A percentile compares a stretch with the other conserved stretches of the same genome.
Conservation (phyloP, 495 filamentous ascomycete species). For the Parmelia sp. region DNA sequence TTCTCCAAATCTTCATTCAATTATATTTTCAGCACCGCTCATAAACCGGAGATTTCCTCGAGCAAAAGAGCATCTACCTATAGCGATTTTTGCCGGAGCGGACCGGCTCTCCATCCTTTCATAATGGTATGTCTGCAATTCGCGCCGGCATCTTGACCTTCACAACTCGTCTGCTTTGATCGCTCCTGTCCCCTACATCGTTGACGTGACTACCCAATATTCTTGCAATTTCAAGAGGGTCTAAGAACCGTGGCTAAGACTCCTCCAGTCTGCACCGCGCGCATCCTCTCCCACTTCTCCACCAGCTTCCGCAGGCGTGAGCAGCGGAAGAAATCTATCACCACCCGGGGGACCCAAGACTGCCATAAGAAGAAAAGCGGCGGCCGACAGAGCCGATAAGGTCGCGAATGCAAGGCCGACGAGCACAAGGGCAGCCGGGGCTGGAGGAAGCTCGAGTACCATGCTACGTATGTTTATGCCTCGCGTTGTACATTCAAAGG, state of each 20-base stretch:
- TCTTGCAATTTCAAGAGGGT: neutral
- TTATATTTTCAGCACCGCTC: neutral
- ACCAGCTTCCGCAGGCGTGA: conserved; percentile 51
- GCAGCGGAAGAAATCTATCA: conserved; percentile 70
- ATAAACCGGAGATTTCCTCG: neutral
- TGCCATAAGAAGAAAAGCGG: conserved; percentile 85
- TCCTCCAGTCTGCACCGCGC: conserved; percentile 64
- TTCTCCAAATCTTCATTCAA: neutral
- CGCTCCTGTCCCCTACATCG: neutral
- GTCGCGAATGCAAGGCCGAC: conserved; percentile 83
- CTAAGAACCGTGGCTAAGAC: neutral
- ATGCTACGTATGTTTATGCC: conserved; percentile 72
- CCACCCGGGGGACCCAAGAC: conserved; percentile 95
- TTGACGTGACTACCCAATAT: too few relatives aligned
- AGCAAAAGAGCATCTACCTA: neutral
- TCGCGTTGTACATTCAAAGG: neutral
- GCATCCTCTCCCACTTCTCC: conserved; percentile 55
- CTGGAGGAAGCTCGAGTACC: conserved; percentile 91
- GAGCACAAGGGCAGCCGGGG: conserved; percentile 87
- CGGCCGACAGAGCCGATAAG: conserved; percentile 92
- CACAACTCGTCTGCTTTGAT: neutral
- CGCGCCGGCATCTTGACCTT: neutral
- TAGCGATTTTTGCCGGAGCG: neutral
- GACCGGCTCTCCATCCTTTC: neutral
- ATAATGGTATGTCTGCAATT: conserved; percentile 12